A percentile compares a stretch with the other conserved stretches of the same genome.
Evolutionary conservation across 768 basidiomycete genomes (phyloP).

Genomic region (Rhodotorula babjevae): DNA sequence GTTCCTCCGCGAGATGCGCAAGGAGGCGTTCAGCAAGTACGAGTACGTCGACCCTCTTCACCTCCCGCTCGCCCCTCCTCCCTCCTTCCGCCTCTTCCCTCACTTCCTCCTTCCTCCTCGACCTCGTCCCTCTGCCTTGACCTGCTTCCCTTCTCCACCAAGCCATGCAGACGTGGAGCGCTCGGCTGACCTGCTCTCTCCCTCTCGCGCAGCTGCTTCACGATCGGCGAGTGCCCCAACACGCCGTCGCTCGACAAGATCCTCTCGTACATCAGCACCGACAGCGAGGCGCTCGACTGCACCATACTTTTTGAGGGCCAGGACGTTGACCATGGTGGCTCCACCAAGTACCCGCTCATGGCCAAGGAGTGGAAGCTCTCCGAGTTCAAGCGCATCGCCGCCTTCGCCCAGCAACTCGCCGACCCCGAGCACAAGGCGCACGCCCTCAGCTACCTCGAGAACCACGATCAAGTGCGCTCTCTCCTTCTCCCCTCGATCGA

Average conservation of each 20-base stretch:
- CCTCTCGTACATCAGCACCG: conserved; percentile 57
- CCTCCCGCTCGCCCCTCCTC: background rate
- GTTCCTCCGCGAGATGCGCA: conserved; percentile 63
- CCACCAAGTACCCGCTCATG: conserved; percentile 14
- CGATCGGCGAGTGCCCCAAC: conserved; percentile 46
- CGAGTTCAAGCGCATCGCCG: conserved; percentile 22
- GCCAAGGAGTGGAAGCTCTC: conserved; percentile 3
- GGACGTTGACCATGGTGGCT: background rate
- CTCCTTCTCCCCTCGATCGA: no score
- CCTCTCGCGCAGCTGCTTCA: conserved; percentile 20
- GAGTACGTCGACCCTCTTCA: conserved; percentile 40
- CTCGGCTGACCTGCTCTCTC: no score
- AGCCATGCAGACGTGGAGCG: no score
- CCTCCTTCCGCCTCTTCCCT: background rate
- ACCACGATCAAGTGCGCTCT: conserved; percentile 59
- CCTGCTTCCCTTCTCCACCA: no score
- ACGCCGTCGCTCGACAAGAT: conserved; percentile 51
- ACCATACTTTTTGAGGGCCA: conserved; percentile 60
- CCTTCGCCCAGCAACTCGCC: conserved; percentile 6
- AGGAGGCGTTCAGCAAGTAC: conserved; percentile 58
- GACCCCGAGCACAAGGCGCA: conserved; percentile 19
- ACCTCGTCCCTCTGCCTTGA: no score
- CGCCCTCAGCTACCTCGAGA: conserved; percentile 56
- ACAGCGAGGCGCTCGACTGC: conserved; percentile 58
- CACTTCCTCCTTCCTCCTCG: background rate